Conservation (phyloP, 495 filamentous ascomycete species). For the Neurospora tetraspora region DNA sequence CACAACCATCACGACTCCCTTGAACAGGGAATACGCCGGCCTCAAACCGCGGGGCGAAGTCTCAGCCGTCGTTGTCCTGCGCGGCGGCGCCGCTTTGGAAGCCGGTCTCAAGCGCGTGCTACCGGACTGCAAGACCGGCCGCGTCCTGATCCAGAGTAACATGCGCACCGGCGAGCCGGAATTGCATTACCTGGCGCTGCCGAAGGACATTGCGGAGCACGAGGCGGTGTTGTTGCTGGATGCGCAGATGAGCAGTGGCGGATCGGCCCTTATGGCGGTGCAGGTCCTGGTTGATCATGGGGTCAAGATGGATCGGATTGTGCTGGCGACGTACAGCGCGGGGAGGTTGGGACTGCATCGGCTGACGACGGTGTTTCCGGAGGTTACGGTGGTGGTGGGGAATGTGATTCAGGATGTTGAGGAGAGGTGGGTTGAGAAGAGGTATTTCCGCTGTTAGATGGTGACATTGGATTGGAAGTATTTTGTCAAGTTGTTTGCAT, state of each 20-base stretch:
- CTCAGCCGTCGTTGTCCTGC: constrained; percentile 78
- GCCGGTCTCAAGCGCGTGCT: constrained; percentile 80
- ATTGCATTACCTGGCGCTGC: constrained; percentile 75
- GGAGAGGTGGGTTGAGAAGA: constrained; percentile 29
- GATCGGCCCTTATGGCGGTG: constrained; percentile 92
- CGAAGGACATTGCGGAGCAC: constrained; percentile 57
- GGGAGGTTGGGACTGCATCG: constrained; percentile 56
- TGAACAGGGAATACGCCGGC: constrained; percentile 55
- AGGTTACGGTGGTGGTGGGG: constrained; percentile 72
- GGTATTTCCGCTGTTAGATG: constrained; percentile 25
- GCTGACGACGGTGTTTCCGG: constrained; percentile 76
- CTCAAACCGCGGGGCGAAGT: constrained; percentile 56
- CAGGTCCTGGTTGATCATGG: constrained; percentile 90
- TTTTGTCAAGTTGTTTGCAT: background rate
- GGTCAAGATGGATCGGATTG: constrained; percentile 73
- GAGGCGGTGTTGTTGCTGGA: constrained; percentile 79
- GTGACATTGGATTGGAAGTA: background rate
- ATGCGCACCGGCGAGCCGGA: constrained; percentile 78
- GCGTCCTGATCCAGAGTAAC: constrained; percentile 84
- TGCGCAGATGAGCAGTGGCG: constrained; percentile 87
- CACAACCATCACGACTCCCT: constrained; percentile 55
- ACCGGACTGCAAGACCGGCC: constrained; percentile 82
- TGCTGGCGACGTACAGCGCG: constrained; percentile 25
- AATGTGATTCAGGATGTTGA: constrained; percentile 41
- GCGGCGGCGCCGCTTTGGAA: constrained; percentile 80